phyloP scores from a whole-genome alignment of 306 rosid genomes.

The Amphicarpaea edgeworthii region DNA sequence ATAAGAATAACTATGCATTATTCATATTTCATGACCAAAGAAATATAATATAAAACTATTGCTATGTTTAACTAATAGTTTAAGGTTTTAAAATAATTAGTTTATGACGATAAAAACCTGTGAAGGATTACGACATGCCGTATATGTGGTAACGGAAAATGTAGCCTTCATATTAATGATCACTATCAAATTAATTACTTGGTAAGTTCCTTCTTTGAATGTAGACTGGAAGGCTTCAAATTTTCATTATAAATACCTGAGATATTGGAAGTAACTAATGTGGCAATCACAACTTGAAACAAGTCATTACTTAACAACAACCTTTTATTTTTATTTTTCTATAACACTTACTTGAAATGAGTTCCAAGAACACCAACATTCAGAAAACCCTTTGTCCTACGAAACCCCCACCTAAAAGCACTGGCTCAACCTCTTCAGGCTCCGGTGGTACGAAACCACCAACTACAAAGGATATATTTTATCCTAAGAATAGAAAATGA shows the following conservation, averaged over 20 bases:
- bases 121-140: not conserved
- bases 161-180: not conserved
- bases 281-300: not conserved
- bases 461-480: not conserved
- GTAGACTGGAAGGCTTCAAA: not conserved
- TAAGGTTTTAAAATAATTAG: not conserved
- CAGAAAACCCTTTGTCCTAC: constrained; percentile 15
- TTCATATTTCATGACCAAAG: not conserved
- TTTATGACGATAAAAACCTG: not conserved
- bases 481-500: constrained; percentile 33
- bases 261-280: not conserved
- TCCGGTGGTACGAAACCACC: not conserved
- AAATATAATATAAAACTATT: not conserved
- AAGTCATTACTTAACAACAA: constrained; percentile 1
- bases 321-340: not conserved
- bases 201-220: constrained; percentile 16
- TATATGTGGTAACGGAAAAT: not conserved
- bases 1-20: not conserved
- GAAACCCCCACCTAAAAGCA: constrained; percentile 21
- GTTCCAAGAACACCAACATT: not conserved
- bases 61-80: not conserved
- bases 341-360: not conserved
- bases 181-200: constrained; percentile 22
- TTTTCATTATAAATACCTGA: not conserved
- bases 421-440: constrained; percentile 23